Evolutionary conservation across 768 basidiomycete genomes (phyloP).

Genomic region (Lentinula raphanica): DNA sequence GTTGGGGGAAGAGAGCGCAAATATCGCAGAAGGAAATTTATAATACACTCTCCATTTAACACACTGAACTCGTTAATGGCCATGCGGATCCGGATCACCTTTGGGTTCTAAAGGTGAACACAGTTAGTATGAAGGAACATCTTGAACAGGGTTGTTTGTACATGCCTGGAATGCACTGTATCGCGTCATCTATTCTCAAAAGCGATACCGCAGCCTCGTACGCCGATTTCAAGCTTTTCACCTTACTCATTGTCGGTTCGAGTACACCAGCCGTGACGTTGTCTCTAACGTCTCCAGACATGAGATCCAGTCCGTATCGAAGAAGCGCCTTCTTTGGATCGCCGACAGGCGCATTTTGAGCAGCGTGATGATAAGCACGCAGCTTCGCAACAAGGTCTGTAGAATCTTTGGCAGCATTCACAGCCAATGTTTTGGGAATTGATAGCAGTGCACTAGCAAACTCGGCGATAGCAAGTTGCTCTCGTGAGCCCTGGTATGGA

Average conservation of each 20-base stretch:
- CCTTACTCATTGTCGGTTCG: slow-evolving; percentile 96
- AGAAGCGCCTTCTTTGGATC: slow-evolving; percentile 89
- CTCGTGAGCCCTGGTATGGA: slow-evolving; percentile 82
- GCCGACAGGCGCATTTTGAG: slow-evolving; percentile 84
- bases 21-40: too few relatives aligned
- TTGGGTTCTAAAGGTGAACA: slow-evolving; percentile 51
- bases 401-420: slow-evolving; percentile 98
- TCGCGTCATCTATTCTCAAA: slow-evolving; percentile 94
- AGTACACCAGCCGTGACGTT: slow-evolving; percentile 90
- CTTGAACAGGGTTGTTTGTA: too few relatives aligned
- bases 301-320: slow-evolving; percentile 90
- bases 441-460: slow-evolving; percentile 89
- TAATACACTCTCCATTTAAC: too few relatives aligned
- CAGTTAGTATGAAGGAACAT: slow-evolving; percentile 11
- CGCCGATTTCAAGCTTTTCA: slow-evolving; percentile 94
- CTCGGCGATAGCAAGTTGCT: slow-evolving; percentile 98
- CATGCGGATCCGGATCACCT: slow-evolving; percentile 68
- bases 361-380: slow-evolving; percentile 94
- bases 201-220: slow-evolving; percentile 94
- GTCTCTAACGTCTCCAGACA: slow-evolving; percentile 93
- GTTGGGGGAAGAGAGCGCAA: too few relatives aligned
- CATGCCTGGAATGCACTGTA: slow-evolving; percentile 79
- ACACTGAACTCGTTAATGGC: too few relatives aligned
- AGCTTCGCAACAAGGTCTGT: slow-evolving; percentile 96
- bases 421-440: slow-evolving; percentile 94